Evolutionary conservation across 176 grass and related monocot genomes (phyloP).

Genomic region (Raddia distichophylla): DNA sequence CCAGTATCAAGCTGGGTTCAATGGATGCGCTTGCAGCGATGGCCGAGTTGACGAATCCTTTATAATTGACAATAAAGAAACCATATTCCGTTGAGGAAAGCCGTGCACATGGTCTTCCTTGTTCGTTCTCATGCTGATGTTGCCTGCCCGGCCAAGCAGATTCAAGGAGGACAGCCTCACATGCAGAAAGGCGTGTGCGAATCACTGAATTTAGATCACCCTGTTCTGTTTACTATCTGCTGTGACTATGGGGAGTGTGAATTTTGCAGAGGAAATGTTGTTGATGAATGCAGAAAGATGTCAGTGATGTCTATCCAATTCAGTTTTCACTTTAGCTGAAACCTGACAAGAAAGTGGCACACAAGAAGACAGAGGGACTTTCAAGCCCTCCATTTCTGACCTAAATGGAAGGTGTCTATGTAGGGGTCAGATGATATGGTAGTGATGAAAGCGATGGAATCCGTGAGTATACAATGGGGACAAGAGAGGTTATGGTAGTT

Average conservation of each 20-base stretch:
- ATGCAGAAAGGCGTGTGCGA: constrained; percentile 2
- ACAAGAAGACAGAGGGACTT: neutral
- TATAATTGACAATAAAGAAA: neutral
- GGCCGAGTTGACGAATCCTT: constrained; percentile 33
- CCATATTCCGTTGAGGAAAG: constrained; percentile 16
- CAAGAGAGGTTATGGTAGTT: constrained; percentile 1
- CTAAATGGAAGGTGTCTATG: neutral
- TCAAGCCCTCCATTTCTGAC: neutral
- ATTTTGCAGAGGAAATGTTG: neutral
- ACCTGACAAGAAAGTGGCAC: neutral
- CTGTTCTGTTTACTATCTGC: neutral
- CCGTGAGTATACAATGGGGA: neutral
- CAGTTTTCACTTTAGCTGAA: neutral
- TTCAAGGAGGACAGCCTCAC: neutral
- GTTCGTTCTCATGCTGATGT: neutral
- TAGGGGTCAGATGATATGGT: neutral
- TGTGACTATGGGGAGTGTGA: neutral
- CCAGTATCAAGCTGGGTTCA: neutral
- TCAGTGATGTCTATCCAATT: neutral
- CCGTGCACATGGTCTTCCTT: constrained; percentile 10
- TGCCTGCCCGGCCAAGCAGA: neutral
- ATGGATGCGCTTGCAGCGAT: neutral
- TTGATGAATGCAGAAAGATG: neutral
- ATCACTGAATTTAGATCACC: neutral
- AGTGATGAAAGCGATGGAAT: neutral